These are phyloP conservation scores for Aethionema arabicum DNA, from an alignment of 345 rosid species.

Conservation along the genomic window DNA sequence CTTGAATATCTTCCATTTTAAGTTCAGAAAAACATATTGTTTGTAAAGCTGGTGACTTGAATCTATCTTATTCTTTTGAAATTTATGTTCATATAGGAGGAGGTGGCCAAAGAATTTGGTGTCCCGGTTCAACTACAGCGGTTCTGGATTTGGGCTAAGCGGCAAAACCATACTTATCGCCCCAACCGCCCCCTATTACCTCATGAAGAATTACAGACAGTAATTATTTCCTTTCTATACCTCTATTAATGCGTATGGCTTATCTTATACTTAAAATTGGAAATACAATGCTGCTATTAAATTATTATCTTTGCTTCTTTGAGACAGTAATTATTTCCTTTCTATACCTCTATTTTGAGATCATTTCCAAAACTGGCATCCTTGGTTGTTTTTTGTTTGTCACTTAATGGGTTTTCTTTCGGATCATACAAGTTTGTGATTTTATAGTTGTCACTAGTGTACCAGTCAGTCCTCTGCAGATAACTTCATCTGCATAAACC, in stretches of 20 bases:
- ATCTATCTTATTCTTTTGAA: too few species aligned
- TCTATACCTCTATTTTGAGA: conserved; percentile 8
- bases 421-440: neutral
- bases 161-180: conserved; percentile 93
- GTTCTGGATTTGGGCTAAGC: conserved; percentile 97
- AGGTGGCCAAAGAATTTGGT: conserved; percentile 89
- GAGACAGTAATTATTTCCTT: too few species aligned
- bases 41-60: conserved; percentile 8
- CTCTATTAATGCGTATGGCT: conserved; percentile 3
- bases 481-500: conserved; percentile 2
- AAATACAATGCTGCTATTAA: neutral
- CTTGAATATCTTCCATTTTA: too few species aligned
- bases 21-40: too few species aligned
- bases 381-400: conserved; percentile 10
- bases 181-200: conserved; percentile 77
- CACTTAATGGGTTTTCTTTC: neutral
- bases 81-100: conserved; percentile 66
- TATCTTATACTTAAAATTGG: conserved; percentile 4
- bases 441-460: conserved; percentile 2
- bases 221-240: conserved; percentile 29
- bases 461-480: conserved; percentile 12
- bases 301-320: conserved; percentile 2
- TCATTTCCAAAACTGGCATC: conserved; percentile 15
- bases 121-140: conserved; percentile 80
- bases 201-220: conserved; percentile 77